Evolutionary conservation across 768 basidiomycete species (phyloP), one percentile per base, ranked within the genome.

Genomic region (Suillus alpinus): DNA sequence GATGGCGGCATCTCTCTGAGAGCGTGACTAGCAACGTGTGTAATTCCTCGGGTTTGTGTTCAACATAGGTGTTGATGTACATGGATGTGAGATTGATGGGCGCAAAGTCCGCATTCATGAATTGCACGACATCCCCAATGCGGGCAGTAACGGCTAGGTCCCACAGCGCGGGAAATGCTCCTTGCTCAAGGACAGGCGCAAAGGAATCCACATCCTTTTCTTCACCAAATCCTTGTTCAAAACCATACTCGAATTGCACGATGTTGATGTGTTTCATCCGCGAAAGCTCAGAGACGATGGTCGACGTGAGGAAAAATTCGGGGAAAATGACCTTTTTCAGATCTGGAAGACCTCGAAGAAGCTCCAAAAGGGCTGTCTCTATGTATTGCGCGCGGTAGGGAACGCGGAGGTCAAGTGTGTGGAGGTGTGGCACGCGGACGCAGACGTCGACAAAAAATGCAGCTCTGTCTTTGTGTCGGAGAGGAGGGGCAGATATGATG

Each of bases 171-270:
- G 83, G 83, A 66, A 87, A 87, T 0, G 82, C 79, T 23, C 80
- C 83, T 64, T 82, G 76, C 23, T 68, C 43, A 16, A 86, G 69
- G 3, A 61, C 63, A 1, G 86, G 85, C 16, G 55, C 23, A 65
- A 86, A 85, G 36, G 71, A 66, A 10, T 67, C 59, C 0, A 83
- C 76, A 61, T 88, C 86, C 1, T 57, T 60, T 1, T 72, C 68
- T 47, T 78, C 71, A 0, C 86, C 86, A 14, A 64, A 67, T 6
- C 86, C 85, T 60, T 86, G 83, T 0, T 74, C 69, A 8, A 71
- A 63, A n/a, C 73, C 60, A 64, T 83, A 85, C 57, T 80, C 81
- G 59, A 85, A 87, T 57, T 86, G 83, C n/a, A 87, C 60, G 6
- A 76, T 65, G 6, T 71, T 70, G 0, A 88, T 77, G 51, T 80